phyloP scores from a whole-genome alignment of 2,329 filamentous ascomycete genomes.

The Aspergillus sp. region DNA sequence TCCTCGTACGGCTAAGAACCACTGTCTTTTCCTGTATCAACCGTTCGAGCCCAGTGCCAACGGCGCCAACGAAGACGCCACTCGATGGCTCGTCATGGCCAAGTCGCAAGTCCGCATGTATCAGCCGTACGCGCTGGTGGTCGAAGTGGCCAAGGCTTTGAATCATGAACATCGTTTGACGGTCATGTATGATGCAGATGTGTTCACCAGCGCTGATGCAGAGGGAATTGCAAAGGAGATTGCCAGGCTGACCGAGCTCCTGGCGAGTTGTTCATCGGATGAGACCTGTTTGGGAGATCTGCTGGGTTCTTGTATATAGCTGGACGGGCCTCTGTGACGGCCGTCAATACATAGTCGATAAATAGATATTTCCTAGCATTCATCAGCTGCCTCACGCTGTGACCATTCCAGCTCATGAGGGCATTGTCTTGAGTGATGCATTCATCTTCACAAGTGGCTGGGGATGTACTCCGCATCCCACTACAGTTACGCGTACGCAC shows the following conservation, averaged over 20 bases:
- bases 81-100: constrained; percentile 2
- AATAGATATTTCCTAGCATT: too few relatives aligned
- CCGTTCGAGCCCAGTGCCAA: constrained; percentile 2
- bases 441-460: too few relatives aligned
- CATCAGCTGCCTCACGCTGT: too few relatives aligned
- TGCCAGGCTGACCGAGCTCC: not conserved
- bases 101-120: not conserved
- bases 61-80: not conserved
- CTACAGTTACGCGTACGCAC: too few relatives aligned
- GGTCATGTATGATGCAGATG: not conserved
- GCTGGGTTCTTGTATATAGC: not conserved
- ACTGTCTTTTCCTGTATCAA: constrained; percentile 2
- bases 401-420: too few relatives aligned
- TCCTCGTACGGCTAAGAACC: not conserved
- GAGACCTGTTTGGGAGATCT: not conserved
- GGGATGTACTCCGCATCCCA: too few relatives aligned
- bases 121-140: not conserved
- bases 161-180: not conserved
- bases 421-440: too few relatives aligned
- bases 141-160: constrained; percentile 1
- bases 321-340: too few relatives aligned
- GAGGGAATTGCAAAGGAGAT: not conserved
- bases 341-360: too few relatives aligned
- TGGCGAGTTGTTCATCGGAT: not conserved
- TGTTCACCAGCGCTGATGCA: not conserved